A percentile compares a stretch with the other conserved stretches of the same genome.
Conservation (phyloP, 768 basidiomycete species). For the Russula brevipes region DNA sequence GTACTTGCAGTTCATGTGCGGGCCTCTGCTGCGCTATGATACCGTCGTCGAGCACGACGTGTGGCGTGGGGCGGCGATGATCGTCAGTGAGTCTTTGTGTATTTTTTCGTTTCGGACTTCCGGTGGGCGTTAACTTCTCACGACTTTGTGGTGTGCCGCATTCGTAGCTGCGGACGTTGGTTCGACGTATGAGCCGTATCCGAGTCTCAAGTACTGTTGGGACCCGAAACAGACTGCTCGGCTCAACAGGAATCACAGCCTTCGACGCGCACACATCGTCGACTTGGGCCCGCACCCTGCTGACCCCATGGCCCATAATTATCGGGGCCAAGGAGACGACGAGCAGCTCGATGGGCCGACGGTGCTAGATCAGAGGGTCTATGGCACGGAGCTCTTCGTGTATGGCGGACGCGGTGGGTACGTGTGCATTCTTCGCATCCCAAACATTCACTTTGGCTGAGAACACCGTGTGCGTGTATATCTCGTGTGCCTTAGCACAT, state of each 20-base stretch:
- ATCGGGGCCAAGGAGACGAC: conserved; percentile 3
- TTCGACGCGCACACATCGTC: conserved; percentile 36
- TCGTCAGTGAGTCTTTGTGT: conserved; percentile 64
- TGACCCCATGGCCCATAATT: conserved; percentile 53
- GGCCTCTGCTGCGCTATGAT: conserved; percentile 85
- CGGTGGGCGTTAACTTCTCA: neutral
- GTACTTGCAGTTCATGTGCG: conserved; percentile 86
- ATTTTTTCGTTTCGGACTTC: neutral
- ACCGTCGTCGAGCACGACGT: conserved; percentile 71
- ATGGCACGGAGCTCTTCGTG: conserved; percentile 70
- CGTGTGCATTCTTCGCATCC: neutral
- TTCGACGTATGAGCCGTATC: conserved; percentile 71
- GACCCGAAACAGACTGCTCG: conserved; percentile 46
- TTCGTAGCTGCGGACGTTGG: conserved; percentile 67
- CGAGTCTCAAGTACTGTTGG: conserved; percentile 66
- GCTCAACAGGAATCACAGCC: conserved; percentile 7
- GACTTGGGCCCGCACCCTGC: conserved; percentile 71
- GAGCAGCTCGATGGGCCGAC: conserved; percentile 26
- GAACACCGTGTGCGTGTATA: neutral
- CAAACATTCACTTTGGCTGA: neutral
- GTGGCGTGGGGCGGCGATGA: conserved; percentile 84
- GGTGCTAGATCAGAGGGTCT: conserved; percentile 39
- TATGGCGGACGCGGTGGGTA: conserved; percentile 54
- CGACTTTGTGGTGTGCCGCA: neutral
- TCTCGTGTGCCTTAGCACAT: conserved; percentile 48